Evolutionary conservation across 2,329 filamentous ascomycete genomes (phyloP).

Genomic region (Elsinoe perseae): DNA sequence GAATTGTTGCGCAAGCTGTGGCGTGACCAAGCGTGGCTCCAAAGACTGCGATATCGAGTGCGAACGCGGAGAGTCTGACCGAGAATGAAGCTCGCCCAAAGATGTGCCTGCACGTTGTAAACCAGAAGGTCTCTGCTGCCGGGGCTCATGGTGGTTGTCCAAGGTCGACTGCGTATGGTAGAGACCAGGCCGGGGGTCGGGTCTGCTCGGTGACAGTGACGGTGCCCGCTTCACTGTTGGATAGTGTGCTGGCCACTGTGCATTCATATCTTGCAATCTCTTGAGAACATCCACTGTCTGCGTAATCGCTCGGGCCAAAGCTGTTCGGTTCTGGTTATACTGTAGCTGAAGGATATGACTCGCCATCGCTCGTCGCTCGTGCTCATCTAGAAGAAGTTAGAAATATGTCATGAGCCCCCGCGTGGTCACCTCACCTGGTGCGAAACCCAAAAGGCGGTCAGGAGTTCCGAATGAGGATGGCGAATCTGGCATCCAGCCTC

Average conservation of each 20-base stretch:
- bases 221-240: constrained; percentile 65
- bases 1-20: constrained; percentile 91
- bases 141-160: constrained; percentile 40
- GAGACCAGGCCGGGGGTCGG: constrained; percentile 54
- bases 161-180: constrained; percentile 56
- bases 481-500: constrained; percentile 52
- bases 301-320: constrained; percentile 80
- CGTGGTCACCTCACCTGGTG: constrained; percentile 41
- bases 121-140: constrained; percentile 42
- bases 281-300: constrained; percentile 77
- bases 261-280: constrained; percentile 79
- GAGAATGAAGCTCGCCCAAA: constrained; percentile 50
- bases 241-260: constrained; percentile 89
- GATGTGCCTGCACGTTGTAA: constrained; percentile 67
- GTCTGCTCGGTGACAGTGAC: constrained; percentile 32
- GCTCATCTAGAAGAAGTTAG: constrained; percentile 40
- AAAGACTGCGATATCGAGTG: constrained; percentile 26
- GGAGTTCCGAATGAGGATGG: constrained; percentile 22
- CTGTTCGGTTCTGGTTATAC: constrained; percentile 86
- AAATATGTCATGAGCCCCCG: constrained; percentile 25
- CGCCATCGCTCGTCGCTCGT: constrained; percentile 61
- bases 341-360: constrained; percentile 86
- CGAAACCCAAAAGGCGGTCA: constrained; percentile 30
- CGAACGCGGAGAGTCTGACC: constrained; percentile 55
- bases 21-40: constrained; percentile 79